Percentiles rank a stretch among this genome's conserved stretches.
phyloP scores from a whole-genome alignment of 164 flowering plant species.

The Tetrastigma voinierianum region DNA sequence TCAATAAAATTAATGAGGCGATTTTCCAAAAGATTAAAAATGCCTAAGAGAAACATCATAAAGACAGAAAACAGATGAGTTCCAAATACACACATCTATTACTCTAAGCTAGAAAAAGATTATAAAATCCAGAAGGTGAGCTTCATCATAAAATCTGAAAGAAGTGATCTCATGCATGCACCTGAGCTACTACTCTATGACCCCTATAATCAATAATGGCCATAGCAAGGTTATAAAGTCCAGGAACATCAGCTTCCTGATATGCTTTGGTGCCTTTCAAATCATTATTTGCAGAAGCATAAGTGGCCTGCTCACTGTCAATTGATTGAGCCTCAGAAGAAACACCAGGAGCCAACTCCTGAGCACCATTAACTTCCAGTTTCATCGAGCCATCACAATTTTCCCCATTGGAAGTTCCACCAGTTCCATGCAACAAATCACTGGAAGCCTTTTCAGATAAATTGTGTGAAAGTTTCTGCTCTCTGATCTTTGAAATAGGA shows the following conservation, averaged over 20 bases:
- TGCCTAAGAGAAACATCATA: too few relatives aligned
- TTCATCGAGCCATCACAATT: conserved; percentile 24
- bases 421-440: conserved; percentile 18
- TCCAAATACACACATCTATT: too few relatives aligned
- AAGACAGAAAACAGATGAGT: too few relatives aligned
- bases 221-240: conserved; percentile 97
- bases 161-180: conserved; percentile 14
- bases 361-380: conserved; percentile 24
- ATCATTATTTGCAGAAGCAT: conserved; percentile 99
- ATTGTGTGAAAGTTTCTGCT: conserved; percentile 11
- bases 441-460: conserved; percentile 30
- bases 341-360: conserved; percentile 37
- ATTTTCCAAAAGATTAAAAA: neutral
- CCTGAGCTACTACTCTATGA: conserved; percentile 99
- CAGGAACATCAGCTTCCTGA: conserved; percentile 98
- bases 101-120: neutral
- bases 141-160: neutral
- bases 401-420: conserved; percentile 24
- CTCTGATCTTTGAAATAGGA: conserved; percentile 28
- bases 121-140: neutral
- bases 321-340: conserved; percentile 60
- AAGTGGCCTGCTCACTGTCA: conserved; percentile 97
- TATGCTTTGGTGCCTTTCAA: conserved; percentile 93
- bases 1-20: neutral
- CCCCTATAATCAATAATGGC: conserved; percentile 96